Conservation (phyloP, 129 eudicot genomes). For the Saussurea involucrata region DNA sequence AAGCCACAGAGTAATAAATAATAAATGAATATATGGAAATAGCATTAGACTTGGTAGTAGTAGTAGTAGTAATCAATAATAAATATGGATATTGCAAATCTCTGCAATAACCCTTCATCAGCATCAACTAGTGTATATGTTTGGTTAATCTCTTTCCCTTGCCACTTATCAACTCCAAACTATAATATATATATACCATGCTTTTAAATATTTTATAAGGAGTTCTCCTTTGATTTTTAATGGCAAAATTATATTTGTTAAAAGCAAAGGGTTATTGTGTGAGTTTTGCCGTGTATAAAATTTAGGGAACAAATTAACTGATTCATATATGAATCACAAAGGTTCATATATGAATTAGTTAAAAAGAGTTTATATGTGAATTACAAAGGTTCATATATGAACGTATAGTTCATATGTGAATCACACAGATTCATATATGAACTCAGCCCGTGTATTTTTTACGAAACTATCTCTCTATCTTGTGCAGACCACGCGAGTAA, state of each 20-base stretch:
- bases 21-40: neutral
- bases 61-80: conserved; percentile 1
- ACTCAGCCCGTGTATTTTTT: too few relatives aligned
- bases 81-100: neutral
- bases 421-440: too few relatives aligned
- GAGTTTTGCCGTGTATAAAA: neutral
- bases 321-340: too few relatives aligned
- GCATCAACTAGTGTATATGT: neutral
- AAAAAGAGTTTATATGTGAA: too few relatives aligned
- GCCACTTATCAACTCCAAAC: neutral
- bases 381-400: too few relatives aligned
- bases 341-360: too few relatives aligned
- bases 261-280: neutral
- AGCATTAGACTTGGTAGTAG: neutral
- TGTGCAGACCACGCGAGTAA: too few relatives aligned
- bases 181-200: neutral
- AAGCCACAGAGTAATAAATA: conserved; percentile 72
- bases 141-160: neutral
- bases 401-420: too few relatives aligned
- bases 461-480: too few relatives aligned
- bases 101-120: neutral
- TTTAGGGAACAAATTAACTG: too few relatives aligned
- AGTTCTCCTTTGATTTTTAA: neutral
- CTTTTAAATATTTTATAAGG: neutral
- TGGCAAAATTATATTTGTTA: neutral